Conservation (phyloP, 163 green algal genomes). For the Coccomyxa subellipsoidea region DNA sequence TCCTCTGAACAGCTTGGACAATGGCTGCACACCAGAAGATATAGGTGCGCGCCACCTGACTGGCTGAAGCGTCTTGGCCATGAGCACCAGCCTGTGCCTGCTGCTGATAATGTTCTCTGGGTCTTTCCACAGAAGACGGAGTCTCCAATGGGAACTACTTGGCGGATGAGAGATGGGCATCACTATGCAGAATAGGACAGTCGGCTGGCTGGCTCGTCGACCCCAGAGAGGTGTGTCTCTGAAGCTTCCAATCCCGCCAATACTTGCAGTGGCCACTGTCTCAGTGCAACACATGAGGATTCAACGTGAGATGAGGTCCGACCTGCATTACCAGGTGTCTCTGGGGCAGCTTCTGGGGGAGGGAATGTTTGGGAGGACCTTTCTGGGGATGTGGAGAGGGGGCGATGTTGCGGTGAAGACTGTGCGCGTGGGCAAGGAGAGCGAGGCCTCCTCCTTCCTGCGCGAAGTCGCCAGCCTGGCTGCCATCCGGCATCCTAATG, state of each 20-base stretch:
- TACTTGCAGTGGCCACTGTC: background rate
- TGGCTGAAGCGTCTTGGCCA: too few relatives aligned
- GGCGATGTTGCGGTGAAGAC: conserved; percentile 50
- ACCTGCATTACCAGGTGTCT: too few relatives aligned
- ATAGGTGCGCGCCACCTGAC: background rate
- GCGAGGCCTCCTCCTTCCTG: conserved; percentile 42
- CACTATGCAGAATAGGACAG: conserved; percentile 21
- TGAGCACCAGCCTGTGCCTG: too few relatives aligned
- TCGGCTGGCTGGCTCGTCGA: conserved; percentile 42
- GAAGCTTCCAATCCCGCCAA: too few relatives aligned
- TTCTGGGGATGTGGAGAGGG: conserved; percentile 42
- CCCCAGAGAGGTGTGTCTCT: conserved; percentile 25
- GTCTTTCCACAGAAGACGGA: background rate
- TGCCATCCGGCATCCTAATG: conserved; percentile 48
- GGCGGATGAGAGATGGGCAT: conserved; percentile 17
- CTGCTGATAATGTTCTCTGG: background rate
- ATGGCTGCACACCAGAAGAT: background rate
- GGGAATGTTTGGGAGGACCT: conserved; percentile 50
- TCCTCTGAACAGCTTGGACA: background rate
- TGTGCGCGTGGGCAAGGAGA: conserved; percentile 30
- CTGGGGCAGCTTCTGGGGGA: conserved; percentile 39
- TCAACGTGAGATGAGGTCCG: too few relatives aligned
- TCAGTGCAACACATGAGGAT: too few relatives aligned
- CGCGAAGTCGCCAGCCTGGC: conserved; percentile 46
- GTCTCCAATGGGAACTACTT: background rate